A percentile compares a stretch with the other conserved stretches of the same genome.
phyloP scores from a whole-genome alignment of 345 rosid species.

The Camelina hispida region DNA sequence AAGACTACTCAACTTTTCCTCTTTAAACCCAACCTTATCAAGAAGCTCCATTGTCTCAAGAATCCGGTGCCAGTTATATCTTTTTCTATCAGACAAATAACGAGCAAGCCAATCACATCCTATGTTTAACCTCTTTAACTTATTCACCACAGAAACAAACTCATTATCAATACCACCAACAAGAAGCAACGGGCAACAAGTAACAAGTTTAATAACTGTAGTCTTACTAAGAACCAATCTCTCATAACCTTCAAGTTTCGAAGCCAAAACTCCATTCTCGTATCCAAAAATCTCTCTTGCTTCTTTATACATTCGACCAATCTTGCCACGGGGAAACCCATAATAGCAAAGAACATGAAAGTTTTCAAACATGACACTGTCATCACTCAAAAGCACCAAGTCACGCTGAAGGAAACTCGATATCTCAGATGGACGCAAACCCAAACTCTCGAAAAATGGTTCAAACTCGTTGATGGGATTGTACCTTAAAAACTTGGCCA shows the following conservation, averaged over 20 bases:
- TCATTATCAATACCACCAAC: constrained; percentile 56
- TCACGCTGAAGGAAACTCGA: constrained; percentile 53
- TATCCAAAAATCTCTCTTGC: constrained; percentile 61
- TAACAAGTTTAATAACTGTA: constrained; percentile 52
- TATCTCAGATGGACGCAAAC: constrained; percentile 60
- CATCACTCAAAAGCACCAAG: constrained; percentile 68
- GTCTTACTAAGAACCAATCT: constrained; percentile 59
- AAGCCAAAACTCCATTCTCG: constrained; percentile 54
- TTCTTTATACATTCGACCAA: constrained; percentile 64
- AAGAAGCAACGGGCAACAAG: constrained; percentile 59
- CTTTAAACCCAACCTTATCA: constrained; percentile 56
- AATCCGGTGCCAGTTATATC: constrained; percentile 64
- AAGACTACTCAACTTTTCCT: constrained; percentile 52
- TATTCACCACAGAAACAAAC: constrained; percentile 56
- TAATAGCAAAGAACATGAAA: constrained; percentile 65
- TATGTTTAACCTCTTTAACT: constrained; percentile 53
- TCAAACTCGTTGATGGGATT: constrained; percentile 90
- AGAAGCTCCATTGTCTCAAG: constrained; percentile 63
- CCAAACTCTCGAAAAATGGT: constrained; percentile 85
- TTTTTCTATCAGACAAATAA: constrained; percentile 50
- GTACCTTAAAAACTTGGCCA: constrained; percentile 62
- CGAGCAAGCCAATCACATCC: constrained; percentile 59
- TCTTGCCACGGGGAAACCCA: constrained; percentile 62
- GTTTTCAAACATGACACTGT: constrained; percentile 61
- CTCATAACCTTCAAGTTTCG: constrained; percentile 63